Conservation (phyloP, 2,329 filamentous ascomycete species). For the Monosporascus sp. region DNA sequence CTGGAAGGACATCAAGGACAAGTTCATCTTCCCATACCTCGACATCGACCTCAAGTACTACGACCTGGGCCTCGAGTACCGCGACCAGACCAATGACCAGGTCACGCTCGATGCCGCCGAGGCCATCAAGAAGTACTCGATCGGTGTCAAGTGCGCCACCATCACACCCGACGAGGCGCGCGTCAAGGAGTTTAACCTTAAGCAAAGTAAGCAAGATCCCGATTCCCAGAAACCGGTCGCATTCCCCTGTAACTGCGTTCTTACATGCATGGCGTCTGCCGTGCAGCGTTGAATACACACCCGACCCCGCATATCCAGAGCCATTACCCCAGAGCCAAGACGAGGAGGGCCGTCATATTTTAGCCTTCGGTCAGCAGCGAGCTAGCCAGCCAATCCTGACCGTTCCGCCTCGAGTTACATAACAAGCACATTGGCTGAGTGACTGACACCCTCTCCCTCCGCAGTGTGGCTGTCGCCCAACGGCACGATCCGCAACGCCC, state of each 20-base stretch:
- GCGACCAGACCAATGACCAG: slow-evolving; percentile 92
- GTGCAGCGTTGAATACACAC: slow-evolving; percentile 1
- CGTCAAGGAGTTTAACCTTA: slow-evolving; percentile 96
- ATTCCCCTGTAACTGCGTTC: slow-evolving; percentile 6
- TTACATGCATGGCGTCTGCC: slow-evolving; percentile 14
- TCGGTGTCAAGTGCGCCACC: slow-evolving; percentile 98
- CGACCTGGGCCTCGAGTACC: slow-evolving; percentile 87
- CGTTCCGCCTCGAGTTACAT: neutral
- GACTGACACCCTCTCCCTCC: slow-evolving; percentile 9
- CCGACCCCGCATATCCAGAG: slow-evolving; percentile 7
- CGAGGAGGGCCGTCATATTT: neutral
- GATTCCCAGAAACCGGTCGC: neutral
- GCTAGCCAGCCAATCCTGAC: slow-evolving; percentile 1
- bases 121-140: slow-evolving; percentile 98
- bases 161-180: slow-evolving; percentile 97
- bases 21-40: slow-evolving; percentile 94
- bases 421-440: no score
- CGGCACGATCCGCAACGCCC: slow-evolving; percentile 71
- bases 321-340: neutral
- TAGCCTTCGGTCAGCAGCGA: neutral
- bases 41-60: slow-evolving; percentile 99
- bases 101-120: slow-evolving; percentile 93
- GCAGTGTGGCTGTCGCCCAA: slow-evolving; percentile 97
- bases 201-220: slow-evolving; percentile 66
- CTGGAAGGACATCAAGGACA: slow-evolving; percentile 99